A percentile compares a stretch with the other conserved stretches of the same genome.
Evolutionary conservation across 2,329 filamentous ascomycete species (phyloP).

Genomic region (Colletotrichum simmondsii): DNA sequence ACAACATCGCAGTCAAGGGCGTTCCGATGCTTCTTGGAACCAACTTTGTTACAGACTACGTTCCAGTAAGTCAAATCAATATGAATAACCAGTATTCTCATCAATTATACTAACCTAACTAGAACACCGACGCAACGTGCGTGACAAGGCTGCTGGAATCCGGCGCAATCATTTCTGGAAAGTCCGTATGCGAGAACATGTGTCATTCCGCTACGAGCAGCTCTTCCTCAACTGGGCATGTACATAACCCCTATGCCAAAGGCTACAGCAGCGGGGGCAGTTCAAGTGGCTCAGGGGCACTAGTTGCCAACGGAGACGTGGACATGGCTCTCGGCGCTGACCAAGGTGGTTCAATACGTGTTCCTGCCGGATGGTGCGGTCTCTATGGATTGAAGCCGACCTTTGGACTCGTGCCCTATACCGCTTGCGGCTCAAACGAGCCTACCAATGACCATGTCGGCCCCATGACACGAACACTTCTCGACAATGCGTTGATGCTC

Average conservation of each 20-base stretch:
- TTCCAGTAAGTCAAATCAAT: background rate
- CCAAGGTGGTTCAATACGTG: constrained; percentile 45
- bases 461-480: constrained; percentile 51
- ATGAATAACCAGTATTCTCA: fast-evolving
- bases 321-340: constrained; percentile 44
- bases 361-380: constrained; percentile 44
- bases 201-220: constrained; percentile 43
- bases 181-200: constrained; percentile 43
- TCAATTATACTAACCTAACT: background rate
- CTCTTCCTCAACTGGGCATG: constrained; percentile 42
- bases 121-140: constrained; percentile 16
- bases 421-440: constrained; percentile 50
- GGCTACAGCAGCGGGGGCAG: constrained; percentile 43
- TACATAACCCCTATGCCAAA: constrained; percentile 40
- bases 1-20: constrained; percentile 41
- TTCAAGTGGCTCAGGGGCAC: constrained; percentile 44
- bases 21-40: constrained; percentile 26
- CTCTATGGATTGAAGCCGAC: constrained; percentile 52
- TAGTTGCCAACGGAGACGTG: constrained; percentile 40
- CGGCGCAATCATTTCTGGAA: constrained; percentile 40
- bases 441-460: constrained; percentile 58
- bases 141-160: constrained; percentile 36
- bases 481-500: constrained; percentile 52
- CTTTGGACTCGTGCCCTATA: constrained; percentile 55
- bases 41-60: constrained; percentile 8